Evolutionary conservation across 2,329 filamentous ascomycete species (phyloP).

Genomic region (Akanthomyces uredinophilus): DNA sequence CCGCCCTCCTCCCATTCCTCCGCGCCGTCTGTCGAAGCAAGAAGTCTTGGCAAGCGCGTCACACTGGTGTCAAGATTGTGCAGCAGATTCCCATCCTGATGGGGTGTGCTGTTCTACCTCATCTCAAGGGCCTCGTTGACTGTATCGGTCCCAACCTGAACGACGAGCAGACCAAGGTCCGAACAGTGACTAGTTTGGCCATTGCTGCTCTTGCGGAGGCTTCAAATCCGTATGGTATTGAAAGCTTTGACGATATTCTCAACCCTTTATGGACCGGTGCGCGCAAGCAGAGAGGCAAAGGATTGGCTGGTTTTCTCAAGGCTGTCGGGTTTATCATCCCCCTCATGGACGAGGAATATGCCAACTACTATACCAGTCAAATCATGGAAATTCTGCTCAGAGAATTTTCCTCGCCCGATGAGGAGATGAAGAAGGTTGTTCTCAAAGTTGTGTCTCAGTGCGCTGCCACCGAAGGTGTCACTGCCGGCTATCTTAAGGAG

Average conservation of each 20-base stretch:
- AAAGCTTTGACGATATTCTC: conserved; percentile 96
- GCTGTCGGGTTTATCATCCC: conserved; percentile 98
- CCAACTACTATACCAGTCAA: conserved; percentile 97
- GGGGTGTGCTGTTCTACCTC: conserved; percentile 93
- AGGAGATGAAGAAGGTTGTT: conserved; percentile 99
- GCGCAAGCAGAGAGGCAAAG: conserved; percentile 92
- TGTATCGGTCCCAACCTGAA: conserved; percentile 95
- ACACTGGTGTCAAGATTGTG: conserved; percentile 98
- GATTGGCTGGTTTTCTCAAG: conserved; percentile 91
- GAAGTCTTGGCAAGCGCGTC: conserved; percentile 97
- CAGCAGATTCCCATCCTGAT: conserved; percentile 98
- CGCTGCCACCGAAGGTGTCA: conserved; percentile 89
- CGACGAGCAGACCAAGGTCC: conserved; percentile 95
- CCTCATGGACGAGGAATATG: conserved; percentile 98
- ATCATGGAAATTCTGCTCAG: conserved; percentile 98
- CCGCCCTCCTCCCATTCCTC: conserved; percentile 88
- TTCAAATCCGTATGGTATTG: conserved; percentile 96
- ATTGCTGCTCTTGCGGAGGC: conserved; percentile 94
- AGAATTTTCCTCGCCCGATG: conserved; percentile 93
- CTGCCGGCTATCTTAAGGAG: conserved; percentile 89
- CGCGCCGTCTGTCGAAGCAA: conserved; percentile 95
- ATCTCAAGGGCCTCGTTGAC: conserved; percentile 92
- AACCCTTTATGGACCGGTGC: conserved; percentile 97
- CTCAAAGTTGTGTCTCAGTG: conserved; percentile 96
- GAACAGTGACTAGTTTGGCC: conserved; percentile 90